phyloP scores from a whole-genome alignment of 768 basidiomycete species.

The Trametes gibbosa region DNA sequence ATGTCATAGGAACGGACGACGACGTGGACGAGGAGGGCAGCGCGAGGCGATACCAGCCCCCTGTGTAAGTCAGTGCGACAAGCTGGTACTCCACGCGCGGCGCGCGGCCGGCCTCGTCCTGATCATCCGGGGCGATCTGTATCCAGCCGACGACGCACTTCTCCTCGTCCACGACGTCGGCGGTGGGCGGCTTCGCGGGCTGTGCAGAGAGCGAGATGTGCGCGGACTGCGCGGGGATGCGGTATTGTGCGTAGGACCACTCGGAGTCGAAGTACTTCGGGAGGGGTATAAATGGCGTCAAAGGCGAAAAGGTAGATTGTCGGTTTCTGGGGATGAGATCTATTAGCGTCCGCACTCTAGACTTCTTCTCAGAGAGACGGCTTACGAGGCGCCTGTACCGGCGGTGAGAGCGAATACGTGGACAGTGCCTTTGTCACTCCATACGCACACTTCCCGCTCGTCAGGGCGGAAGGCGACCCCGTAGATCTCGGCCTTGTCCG shows the following conservation, averaged over 20 bases:
- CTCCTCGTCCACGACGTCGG: conserved; percentile 75
- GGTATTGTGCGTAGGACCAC: conserved; percentile 93
- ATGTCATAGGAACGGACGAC: conserved; percentile 11
- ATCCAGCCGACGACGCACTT: conserved; percentile 89
- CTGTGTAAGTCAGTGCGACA: conserved; percentile 80
- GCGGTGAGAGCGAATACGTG: conserved; percentile 77
- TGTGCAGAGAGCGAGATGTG: conserved; percentile 77
- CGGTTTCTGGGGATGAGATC: conserved; percentile 63
- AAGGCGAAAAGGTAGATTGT: conserved; percentile 76
- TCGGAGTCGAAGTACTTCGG: conserved; percentile 94
- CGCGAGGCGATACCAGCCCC: conserved; percentile 89
- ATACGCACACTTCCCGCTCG: conserved; percentile 83
- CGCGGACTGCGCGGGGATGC: conserved; percentile 80
- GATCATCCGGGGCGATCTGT: conserved; percentile 40
- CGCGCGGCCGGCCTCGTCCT: conserved; percentile 29
- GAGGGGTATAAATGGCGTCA: conserved; percentile 76
- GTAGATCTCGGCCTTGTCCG: conserved; percentile 89
- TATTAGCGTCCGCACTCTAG: not conserved
- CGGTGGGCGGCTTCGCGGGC: conserved; percentile 50
- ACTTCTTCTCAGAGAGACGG: conserved; percentile 17
- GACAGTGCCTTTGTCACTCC: conserved; percentile 95
- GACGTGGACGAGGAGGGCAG: conserved; percentile 43
- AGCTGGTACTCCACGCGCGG: conserved; percentile 61
- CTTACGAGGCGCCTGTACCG: conserved; percentile 64
- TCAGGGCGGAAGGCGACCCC: conserved; percentile 86